Conservation (phyloP, 192 early-diverging fungal species). For the Backusella macrospora region DNA sequence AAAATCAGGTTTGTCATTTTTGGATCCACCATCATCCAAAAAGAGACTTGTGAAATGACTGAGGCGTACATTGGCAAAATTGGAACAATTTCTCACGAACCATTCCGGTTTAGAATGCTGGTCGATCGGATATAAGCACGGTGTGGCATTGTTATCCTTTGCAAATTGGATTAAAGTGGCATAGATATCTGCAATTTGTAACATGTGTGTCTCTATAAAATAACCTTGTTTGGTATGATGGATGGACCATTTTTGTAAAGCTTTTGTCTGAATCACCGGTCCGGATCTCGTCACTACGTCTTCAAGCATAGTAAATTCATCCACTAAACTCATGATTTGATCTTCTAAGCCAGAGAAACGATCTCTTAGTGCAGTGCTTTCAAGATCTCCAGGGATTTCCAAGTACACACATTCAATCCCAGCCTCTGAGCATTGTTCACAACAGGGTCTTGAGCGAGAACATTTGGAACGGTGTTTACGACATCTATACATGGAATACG, state of each 20-base stretch:
- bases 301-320: conserved; percentile 35
- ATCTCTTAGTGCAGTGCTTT: conserved; percentile 40
- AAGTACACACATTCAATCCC: conserved; percentile 34
- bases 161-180: conserved; percentile 32
- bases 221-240: conserved; percentile 22
- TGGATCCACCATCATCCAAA: not conserved
- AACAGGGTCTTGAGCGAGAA: conserved; percentile 34
- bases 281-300: conserved; percentile 9
- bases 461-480: conserved; percentile 40
- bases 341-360: conserved; percentile 41
- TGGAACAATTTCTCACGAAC: conserved; percentile 33
- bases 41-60: conserved; percentile 38
- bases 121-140: conserved; percentile 9
- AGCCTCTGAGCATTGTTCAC: conserved; percentile 31
- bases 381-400: conserved; percentile 39
- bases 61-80: conserved; percentile 33
- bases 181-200: conserved; percentile 32
- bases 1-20: not conserved
- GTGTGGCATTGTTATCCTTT: conserved; percentile 27
- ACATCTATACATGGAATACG: conserved; percentile 17
- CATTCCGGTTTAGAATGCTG: conserved; percentile 20
- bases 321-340: conserved; percentile 33
- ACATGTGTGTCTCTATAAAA: conserved; percentile 35
- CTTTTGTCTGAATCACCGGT: conserved; percentile 8
- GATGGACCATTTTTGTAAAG: conserved; percentile 13